Evolutionary conservation across 371 early-diverging fungal species (phyloP), one percentile per base, ranked within the genome.

Genomic region (Mucor velutinosus): DNA sequence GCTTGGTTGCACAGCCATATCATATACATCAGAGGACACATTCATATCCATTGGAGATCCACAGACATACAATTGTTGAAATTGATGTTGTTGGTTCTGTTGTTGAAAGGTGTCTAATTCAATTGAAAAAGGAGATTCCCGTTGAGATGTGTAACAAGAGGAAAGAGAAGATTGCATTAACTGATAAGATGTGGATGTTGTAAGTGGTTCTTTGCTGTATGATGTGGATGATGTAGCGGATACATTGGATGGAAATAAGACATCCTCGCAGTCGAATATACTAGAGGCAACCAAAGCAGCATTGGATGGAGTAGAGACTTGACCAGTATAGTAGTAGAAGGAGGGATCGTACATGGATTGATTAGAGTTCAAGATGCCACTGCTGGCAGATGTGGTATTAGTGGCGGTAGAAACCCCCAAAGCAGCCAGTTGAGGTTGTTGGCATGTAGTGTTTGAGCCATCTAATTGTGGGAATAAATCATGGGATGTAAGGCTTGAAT

Each of bases 391-490:
- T 12, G 37, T 37, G 37, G 37, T 25, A 21, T 23, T 23, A 51
- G 51, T 25, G 51, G 23, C n/a, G 51, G 51, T 19, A 51, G 51
- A 19, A 51, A 51, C 4, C 17, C 19, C 19, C 45, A 45, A 37
- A 35, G 35, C 7, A 35, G 35, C 6, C 19, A 45, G 19, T 45
- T 19, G 45, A 6, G 17, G 45, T 45, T 45, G 45, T 19, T 45
- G 17, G 51, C 51, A 51, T 11, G 12, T 8, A 25, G 23, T 51
- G 51, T 12, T 25, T 51, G 51, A 51, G 23, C 23, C 51, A 35
- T 62, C 51, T 25, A 62, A 51, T 27, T 63, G 63, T 10, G 63
- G 63, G 27, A 63, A 53, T 10, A 63, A 12, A 27, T 63, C 63
- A 55, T 51, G 35, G 17, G 63, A 51, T 25, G 8, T 19, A 51